Conservation (phyloP, 1,284 basidiomycete genomes). For the Irpex sp. region DNA sequence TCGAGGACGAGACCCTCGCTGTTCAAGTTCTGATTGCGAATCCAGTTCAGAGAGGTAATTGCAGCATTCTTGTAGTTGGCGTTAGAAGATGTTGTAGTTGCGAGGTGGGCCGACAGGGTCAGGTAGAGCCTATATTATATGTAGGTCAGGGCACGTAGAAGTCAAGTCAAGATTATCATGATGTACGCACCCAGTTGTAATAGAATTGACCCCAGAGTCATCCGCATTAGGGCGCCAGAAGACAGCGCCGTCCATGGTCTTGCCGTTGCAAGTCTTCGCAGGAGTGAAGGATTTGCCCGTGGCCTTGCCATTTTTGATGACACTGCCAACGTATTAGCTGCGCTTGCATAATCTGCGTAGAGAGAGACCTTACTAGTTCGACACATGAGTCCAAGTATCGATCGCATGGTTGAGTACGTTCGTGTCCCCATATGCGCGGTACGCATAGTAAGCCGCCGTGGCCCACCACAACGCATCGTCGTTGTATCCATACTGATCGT, state of each 20-base stretch:
- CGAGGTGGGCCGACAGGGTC: conserved; percentile 39
- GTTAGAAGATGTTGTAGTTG: conserved; percentile 37
- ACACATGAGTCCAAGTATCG: conserved; percentile 45
- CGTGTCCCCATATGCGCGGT: conserved; percentile 40
- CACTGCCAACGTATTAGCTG: background rate
- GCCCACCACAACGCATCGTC: conserved; percentile 55
- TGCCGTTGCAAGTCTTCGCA: background rate
- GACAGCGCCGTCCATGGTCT: background rate
- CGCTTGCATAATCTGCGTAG: no score
- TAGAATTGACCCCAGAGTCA: conserved; percentile 40
- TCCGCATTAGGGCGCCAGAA: conserved; percentile 33
- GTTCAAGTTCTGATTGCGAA: conserved; percentile 41
- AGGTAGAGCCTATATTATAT: conserved; percentile 19
- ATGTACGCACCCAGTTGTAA: conserved; percentile 44
- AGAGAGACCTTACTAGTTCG: conserved; percentile 33
- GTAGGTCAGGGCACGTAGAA: conserved; percentile 5
- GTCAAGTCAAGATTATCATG: background rate
- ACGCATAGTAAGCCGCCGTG: conserved; percentile 44
- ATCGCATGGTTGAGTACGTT: conserved; percentile 39
- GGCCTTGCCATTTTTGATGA: background rate
- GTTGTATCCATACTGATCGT: conserved; percentile 42
- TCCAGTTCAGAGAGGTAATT: conserved; percentile 42
- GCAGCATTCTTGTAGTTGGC: conserved; percentile 43
- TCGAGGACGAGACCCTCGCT: conserved; percentile 40
- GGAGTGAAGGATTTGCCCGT: background rate